Evolutionary conservation across 768 basidiomycete genomes (phyloP), one percentile per base, ranked within the genome.

Genomic region (Boletus edulis): DNA sequence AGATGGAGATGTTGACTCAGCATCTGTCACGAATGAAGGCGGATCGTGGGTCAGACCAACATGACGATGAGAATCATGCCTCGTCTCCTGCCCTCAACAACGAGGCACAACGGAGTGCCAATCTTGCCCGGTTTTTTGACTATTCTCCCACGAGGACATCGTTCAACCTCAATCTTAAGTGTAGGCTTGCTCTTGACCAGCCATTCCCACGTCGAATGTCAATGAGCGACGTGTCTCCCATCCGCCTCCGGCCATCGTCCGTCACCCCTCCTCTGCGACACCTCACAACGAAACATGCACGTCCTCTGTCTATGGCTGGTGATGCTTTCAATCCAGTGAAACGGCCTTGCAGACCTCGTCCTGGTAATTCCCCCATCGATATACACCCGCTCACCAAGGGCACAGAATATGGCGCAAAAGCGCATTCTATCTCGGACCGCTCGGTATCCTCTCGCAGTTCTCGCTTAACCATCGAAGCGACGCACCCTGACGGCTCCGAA

Each of bases 81-180:
- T 17, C 38, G 15, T 44, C 52, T 47, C 53, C 58, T 56, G 55
- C 57, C 60, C 51, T 53, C 54, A 55, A 52, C 65, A 59, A 58
- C 55, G 62, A 66, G 63, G 67, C 56, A 31, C 67, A 62, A 62
- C 62, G 62, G 60, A 56, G 62, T 62, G 69, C 62, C 57, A 80
- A 79, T 61, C 71, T 79, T 15, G 60, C 64, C 27, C 68, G 49
- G 45, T 79, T 79, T 62, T 67, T 78, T 44, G 65, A 71, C 24
- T 50, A 58, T 15, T 72, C 77, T 50, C 67, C 67, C 55, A 68
- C 71, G 56, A 66, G 57, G 56, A 65, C 67, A 50, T 65, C 72
- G 17, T 67, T 75, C 56, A 57, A 67, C 60, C 57, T 62, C 54
- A 44, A 67, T 69, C 58, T 67, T 65, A 67, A 71, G 67, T 61